phyloP scores from a whole-genome alignment of 345 rosid genomes.

The Sapria himalayana region DNA sequence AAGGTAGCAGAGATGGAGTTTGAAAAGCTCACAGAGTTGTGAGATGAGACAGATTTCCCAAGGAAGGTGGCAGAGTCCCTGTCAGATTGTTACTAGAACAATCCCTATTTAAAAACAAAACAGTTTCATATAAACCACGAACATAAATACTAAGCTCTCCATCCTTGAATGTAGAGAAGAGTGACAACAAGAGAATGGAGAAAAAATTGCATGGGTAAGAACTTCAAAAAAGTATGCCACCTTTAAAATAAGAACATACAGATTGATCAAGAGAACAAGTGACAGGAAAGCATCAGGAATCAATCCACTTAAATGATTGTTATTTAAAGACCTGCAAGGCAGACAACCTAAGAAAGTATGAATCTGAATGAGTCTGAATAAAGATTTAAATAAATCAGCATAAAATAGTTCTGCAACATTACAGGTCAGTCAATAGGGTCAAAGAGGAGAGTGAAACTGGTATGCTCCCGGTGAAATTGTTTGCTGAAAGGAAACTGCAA shows the following conservation, averaged over 20 bases:
- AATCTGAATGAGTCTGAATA: too few relatives aligned
- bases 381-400: too few relatives aligned
- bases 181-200: too few relatives aligned
- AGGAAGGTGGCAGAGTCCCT: slow-evolving; percentile 62
- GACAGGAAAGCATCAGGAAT: slow-evolving; percentile 62
- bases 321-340: slow-evolving; percentile 55
- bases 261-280: slow-evolving; percentile 51
- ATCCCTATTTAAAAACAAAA: slow-evolving; percentile 37
- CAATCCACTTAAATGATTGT: slow-evolving; percentile 65
- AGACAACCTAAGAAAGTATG: slow-evolving; percentile 6
- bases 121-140: slow-evolving; percentile 10
- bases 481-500: slow-evolving; percentile 85
- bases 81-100: slow-evolving; percentile 66
- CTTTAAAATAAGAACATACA: slow-evolving; percentile 30
- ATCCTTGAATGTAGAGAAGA: too few relatives aligned
- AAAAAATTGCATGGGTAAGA: slow-evolving; percentile 4
- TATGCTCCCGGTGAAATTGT: slow-evolving; percentile 78
- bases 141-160: too few relatives aligned
- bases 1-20: neutral
- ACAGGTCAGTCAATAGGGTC: slow-evolving; percentile 48
- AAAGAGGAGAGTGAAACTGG: slow-evolving; percentile 59
- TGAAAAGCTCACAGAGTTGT: slow-evolving; percentile 56
- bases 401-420: too few relatives aligned
- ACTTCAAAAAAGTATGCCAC: neutral
- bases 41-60: slow-evolving; percentile 32